phyloP scores from a whole-genome alignment of 805 yeast species.

The Candida railenensis region DNA sequence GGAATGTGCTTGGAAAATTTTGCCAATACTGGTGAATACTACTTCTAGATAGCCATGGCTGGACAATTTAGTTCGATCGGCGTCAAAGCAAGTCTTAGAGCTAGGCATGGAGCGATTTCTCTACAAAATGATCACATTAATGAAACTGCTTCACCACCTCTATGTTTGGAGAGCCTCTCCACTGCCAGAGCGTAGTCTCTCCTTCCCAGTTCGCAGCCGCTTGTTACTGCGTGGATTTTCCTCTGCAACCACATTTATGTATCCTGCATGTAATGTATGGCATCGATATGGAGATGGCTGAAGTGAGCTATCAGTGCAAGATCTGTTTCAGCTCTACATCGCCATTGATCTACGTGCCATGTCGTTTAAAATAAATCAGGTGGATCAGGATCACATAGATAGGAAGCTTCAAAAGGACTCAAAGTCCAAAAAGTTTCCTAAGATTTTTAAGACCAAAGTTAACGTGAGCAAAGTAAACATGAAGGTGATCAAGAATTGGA shows the following conservation, averaged over 20 bases:
- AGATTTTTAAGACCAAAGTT: constrained; percentile 31
- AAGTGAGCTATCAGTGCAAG: not conserved
- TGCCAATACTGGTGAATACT: no score
- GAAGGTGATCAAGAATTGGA: constrained; percentile 41
- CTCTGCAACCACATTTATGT: not conserved
- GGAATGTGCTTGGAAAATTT: no score
- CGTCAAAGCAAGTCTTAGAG: no score
- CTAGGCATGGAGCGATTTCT: no score
- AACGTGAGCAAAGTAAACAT: constrained; percentile 39
- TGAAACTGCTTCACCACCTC: no score
- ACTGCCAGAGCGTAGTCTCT: no score
- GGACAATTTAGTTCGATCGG: no score
- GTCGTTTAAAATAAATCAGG: constrained; percentile 18
- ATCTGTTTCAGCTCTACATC: not conserved
- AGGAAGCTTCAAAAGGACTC: constrained; percentile 12
- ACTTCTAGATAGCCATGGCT: no score
- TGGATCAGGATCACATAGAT: constrained; percentile 13
- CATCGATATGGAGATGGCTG: not conserved
- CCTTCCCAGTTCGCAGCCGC: no score
- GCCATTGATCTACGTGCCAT: constrained; percentile 5
- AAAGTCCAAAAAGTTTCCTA: constrained; percentile 28
- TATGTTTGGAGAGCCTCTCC: no score
- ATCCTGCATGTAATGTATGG: not conserved
- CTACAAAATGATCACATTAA: no score
- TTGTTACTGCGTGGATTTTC: no score